These are phyloP conservation scores for Intubia oerlemansii DNA, from an alignment of 2,329 filamentous ascomycete species.

Conservation along the genomic window DNA sequence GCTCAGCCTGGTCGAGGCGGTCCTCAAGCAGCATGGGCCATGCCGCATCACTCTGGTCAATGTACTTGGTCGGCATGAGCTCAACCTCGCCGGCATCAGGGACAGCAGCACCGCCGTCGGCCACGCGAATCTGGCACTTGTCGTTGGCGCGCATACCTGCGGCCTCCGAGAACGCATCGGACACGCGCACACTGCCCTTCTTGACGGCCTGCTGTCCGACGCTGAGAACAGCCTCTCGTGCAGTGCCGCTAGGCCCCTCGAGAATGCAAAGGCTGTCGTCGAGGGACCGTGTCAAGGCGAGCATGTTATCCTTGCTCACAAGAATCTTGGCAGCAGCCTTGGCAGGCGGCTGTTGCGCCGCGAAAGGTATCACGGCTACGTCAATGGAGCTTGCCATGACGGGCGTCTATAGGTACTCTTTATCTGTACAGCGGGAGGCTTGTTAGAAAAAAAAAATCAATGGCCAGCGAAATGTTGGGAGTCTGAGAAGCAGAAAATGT, in stretches of 20 bases:
- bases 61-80: slow-evolving; percentile 33
- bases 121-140: slow-evolving; percentile 32
- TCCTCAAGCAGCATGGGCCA: slow-evolving; percentile 18
- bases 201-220: slow-evolving; percentile 7
- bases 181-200: slow-evolving; percentile 28
- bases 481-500: no score
- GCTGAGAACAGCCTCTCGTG: slow-evolving; percentile 7
- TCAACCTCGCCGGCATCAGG: slow-evolving; percentile 34
- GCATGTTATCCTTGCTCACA: slow-evolving; percentile 8
- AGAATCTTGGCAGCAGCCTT: slow-evolving; percentile 5
- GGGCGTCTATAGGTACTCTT: no score
- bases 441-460: no score
- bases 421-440: no score
- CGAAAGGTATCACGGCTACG: slow-evolving; percentile 1
- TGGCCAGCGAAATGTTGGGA: no score
- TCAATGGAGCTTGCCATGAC: no score
- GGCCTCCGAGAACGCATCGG: slow-evolving; percentile 49
- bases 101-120: slow-evolving; percentile 19
- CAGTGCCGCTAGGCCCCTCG: slow-evolving; percentile 2
- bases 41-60: slow-evolving; percentile 9
- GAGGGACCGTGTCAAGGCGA: slow-evolving; percentile 7
- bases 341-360: slow-evolving; percentile 4
- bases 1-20: slow-evolving; percentile 27
- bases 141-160: slow-evolving; percentile 55
- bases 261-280: slow-evolving; percentile 7